These are phyloP conservation scores for Xylaria sp. DNA, from an alignment of 2,329 filamentous ascomycete genomes.

Conservation along the genomic window DNA sequence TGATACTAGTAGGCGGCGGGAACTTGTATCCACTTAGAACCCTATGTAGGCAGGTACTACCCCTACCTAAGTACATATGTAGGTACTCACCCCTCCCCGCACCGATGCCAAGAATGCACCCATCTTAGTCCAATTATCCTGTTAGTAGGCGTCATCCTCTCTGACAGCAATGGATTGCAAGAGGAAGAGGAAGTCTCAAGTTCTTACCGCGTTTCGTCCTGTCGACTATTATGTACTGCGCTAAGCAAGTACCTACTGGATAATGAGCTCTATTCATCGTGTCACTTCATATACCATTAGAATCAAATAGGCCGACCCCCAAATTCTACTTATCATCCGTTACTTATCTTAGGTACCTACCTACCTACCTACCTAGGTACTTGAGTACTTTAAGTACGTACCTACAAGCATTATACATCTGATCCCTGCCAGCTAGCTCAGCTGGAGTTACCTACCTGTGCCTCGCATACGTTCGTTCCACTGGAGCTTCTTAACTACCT, in stretches of 20 bases:
- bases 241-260: neutral
- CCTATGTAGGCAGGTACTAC: too few species aligned
- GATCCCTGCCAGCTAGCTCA: constrained; percentile 1
- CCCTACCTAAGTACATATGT: too few species aligned
- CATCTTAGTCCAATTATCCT: neutral
- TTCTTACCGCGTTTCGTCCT: neutral
- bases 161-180: neutral
- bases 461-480: neutral
- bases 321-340: neutral
- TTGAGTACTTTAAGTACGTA: neutral
- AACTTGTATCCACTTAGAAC: too few species aligned
- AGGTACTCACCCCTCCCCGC: too few species aligned
- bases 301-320: neutral
- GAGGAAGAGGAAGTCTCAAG: too few species aligned
- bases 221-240: too few species aligned
- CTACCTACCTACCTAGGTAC: constrained; percentile 1
- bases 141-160: neutral
- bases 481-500: neutral
- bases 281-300: neutral
- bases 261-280: neutral
- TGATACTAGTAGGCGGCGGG: too few species aligned
- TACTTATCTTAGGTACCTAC: constrained; percentile 5
- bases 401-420: neutral
- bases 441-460: neutral
- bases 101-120: too few species aligned